Percentiles rank a stretch among this genome's conserved stretches.
These are phyloP conservation scores for Kluyveromyces lactis DNA, from an alignment of 805 yeast species.

Conservation along the genomic window DNA sequence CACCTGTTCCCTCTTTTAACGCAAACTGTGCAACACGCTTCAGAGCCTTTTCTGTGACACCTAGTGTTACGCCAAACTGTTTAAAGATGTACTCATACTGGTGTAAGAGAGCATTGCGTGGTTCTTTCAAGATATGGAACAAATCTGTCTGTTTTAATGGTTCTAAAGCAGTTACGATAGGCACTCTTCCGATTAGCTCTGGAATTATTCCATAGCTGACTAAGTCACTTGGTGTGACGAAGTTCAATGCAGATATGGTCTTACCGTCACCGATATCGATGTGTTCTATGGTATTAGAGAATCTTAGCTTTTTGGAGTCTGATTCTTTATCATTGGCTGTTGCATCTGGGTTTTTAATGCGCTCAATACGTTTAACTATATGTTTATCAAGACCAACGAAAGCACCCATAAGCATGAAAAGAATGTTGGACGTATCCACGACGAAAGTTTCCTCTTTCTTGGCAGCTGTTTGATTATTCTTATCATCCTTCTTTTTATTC, in stretches of 20 bases:
- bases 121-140: constrained; percentile 43
- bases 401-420: constrained; percentile 54
- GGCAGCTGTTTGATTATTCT: constrained; percentile 26
- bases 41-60: constrained; percentile 42
- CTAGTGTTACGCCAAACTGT: constrained; percentile 43
- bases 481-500: constrained; percentile 18
- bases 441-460: constrained; percentile 37
- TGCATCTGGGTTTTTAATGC: constrained; percentile 15
- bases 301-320: constrained; percentile 11
- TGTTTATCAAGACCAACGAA: constrained; percentile 50
- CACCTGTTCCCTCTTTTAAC: constrained; percentile 48
- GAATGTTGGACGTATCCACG: constrained; percentile 46
- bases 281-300: constrained; percentile 27
- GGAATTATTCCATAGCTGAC: constrained; percentile 49
- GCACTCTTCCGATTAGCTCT: constrained; percentile 52
- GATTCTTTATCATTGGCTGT: constrained; percentile 8
- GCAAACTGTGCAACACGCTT: constrained; percentile 42
- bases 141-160: constrained; percentile 39
- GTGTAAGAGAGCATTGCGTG: constrained; percentile 44
- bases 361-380: constrained; percentile 33
- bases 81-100: constrained; percentile 48
- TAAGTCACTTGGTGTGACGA: constrained; percentile 43
- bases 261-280: constrained; percentile 32
- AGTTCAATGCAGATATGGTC: constrained; percentile 34
- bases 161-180: constrained; percentile 42